Evolutionary conservation across 1,284 basidiomycete species (phyloP), one percentile per base, ranked within the genome.

Genomic region (Leccinum huronense): DNA sequence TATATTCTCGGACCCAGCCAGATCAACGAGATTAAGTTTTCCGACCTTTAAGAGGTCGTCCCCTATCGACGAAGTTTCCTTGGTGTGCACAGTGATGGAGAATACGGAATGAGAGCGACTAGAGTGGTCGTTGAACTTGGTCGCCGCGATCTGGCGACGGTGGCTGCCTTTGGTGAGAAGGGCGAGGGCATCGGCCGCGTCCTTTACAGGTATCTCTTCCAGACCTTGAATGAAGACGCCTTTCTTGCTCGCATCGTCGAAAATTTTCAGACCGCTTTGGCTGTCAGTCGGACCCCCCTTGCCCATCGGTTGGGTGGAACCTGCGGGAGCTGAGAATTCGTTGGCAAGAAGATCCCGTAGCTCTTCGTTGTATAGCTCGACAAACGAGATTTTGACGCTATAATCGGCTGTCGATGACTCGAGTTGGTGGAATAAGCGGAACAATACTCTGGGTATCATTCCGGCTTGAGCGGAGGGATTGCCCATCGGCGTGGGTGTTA

Each of bases 291-390:
- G 81, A 16, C 69, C 68, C 6, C 82, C 86, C 75, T 86, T 82
- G 30, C 87, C 87, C 89, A 92, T 91, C 0, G 89, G 88, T 67
- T 92, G 88, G 11, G 80, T 80, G 57, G 81, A 82, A 51, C 84
- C 86, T 9, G 77, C 76, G 27, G 90, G 86, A 33, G 88, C 80
- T 40, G 87, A 76, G 68, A 93, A 79, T 27, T 96, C 91, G 67
- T 81, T 81, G 2, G 91, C 86, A 38, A 97, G 86, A 36, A 98
- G 84, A 75, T 98, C 96, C 34, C 96, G 91, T n/a, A 99, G 85
- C 75, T 99, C 97, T 79, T 99, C 97, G 74, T 99, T 99, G 80
- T 99, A 99, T n/a, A 99, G 84, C 75, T 99, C 97, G 62, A 99
- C 85, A 75, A 91, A 98, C 0, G 94, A 97, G 62, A 97, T 88